Conservation (phyloP, 176 grass and related monocot species). For the Hyparrhenia diplandra region DNA sequence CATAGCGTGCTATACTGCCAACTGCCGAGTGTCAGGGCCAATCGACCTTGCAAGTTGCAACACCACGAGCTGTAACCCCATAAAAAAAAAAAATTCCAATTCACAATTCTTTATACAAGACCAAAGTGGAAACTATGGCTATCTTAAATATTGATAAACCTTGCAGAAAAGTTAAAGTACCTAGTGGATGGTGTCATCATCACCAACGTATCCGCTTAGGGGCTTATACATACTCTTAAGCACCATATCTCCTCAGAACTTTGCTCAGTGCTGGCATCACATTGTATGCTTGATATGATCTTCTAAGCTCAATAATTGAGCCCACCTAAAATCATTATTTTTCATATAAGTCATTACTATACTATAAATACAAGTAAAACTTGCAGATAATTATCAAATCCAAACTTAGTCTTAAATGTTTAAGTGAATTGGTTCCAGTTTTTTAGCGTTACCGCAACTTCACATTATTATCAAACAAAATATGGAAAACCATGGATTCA, state of each 20-base stretch:
- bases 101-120: neutral
- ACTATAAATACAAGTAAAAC: neutral
- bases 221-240: slow-evolving; percentile 37
- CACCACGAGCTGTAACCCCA: neutral
- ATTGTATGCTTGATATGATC: slow-evolving; percentile 98
- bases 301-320: slow-evolving; percentile 96
- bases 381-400: neutral
- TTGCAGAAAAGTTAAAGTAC: slow-evolving; percentile 14
- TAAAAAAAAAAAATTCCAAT: neutral
- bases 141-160: slow-evolving; percentile 1
- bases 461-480: neutral
- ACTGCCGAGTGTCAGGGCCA: neutral
- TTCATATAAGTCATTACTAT: neutral
- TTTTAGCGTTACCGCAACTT: neutral
- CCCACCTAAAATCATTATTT: slow-evolving; percentile 72
- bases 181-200: slow-evolving; percentile 19
- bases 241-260: slow-evolving; percentile 97
- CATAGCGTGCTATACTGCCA: neutral
- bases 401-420: neutral
- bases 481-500: neutral
- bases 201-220: neutral
- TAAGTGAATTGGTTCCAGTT: neutral
- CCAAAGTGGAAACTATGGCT: neutral
- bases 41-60: neutral
- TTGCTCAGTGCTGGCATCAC: slow-evolving; percentile 98